phyloP scores from a whole-genome alignment of 352 stramenopile genomes.

The Pythium volutum region DNA sequence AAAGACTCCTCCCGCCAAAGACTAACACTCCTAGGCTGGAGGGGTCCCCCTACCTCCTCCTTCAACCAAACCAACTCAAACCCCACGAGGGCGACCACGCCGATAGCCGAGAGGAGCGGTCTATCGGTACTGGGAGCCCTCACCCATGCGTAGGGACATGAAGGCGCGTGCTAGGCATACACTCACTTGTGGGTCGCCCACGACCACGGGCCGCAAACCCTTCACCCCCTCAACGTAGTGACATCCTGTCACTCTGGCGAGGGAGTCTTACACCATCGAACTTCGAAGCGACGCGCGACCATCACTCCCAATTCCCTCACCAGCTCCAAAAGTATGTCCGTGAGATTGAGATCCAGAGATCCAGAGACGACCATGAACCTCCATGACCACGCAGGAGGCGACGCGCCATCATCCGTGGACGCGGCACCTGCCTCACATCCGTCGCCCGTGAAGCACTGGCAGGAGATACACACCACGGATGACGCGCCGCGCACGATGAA shows the following conservation, averaged over 20 bases:
- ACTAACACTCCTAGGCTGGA: too few species aligned
- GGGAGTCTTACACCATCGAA: neutral
- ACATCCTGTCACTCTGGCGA: neutral
- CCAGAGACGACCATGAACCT: neutral
- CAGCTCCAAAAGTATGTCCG: slow-evolving; percentile 11
- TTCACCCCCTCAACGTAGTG: neutral
- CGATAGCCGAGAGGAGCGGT: too few species aligned
- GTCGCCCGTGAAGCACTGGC: slow-evolving; percentile 22
- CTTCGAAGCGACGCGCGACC: slow-evolving; percentile 23
- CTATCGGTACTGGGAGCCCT: too few species aligned
- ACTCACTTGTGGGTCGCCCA: too few species aligned
- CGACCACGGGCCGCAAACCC: neutral
- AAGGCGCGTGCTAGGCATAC: too few species aligned
- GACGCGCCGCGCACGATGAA: slow-evolving; percentile 20
- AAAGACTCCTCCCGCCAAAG: too few species aligned
- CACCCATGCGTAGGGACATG: too few species aligned
- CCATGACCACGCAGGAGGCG: neutral
- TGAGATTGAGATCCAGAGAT: too few species aligned
- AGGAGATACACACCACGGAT: slow-evolving; percentile 1
- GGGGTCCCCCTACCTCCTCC: too few species aligned
- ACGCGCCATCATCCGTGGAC: neutral
- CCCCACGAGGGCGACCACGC: too few species aligned
- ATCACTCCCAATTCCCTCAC: slow-evolving; percentile 22
- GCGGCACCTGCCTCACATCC: slow-evolving; percentile 18
- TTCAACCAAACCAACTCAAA: too few species aligned